A percentile compares a stretch with the other conserved stretches of the same genome.
Conservation (phyloP, 2,329 filamentous ascomycete genomes). For the Blumeriella jaapii region DNA sequence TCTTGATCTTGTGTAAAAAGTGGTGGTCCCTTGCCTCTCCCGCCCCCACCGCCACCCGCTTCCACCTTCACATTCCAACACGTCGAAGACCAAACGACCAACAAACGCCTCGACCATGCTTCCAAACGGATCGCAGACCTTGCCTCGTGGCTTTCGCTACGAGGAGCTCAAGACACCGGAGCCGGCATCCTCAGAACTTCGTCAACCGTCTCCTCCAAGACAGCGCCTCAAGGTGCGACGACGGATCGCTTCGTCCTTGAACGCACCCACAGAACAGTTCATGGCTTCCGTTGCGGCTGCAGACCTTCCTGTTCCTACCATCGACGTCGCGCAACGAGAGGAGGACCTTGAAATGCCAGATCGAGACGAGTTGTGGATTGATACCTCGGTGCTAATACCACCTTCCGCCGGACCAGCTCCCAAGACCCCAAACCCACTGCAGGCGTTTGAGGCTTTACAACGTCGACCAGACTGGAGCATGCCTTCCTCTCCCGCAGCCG, state of each 20-base stretch:
- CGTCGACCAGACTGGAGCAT: constrained; percentile 25
- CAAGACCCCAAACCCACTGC: no score
- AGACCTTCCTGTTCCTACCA: constrained; percentile 52
- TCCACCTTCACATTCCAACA: constrained; percentile 13
- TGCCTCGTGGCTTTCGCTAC: constrained; percentile 26
- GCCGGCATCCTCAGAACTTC: constrained; percentile 13
- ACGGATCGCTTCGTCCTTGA: constrained; percentile 26
- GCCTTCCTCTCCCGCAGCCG: constrained; percentile 12
- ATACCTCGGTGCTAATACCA: constrained; percentile 18
- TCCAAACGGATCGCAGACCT: constrained; percentile 22
- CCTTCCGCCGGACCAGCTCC: constrained; percentile 47
- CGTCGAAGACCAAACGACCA: constrained; percentile 9
- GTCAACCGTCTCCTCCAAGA: constrained; percentile 23
- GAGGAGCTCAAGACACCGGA: constrained; percentile 24
- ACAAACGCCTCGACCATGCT: constrained; percentile 20
- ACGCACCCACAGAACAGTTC: constrained; percentile 51
- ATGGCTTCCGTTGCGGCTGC: constrained; percentile 55
- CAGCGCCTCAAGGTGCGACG: constrained; percentile 24
- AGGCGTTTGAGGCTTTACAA: constrained; percentile 9
- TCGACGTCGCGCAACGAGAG: constrained; percentile 40
- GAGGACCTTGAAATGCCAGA: constrained; percentile 23
- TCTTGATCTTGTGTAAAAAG: not conserved
- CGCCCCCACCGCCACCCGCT: not conserved
- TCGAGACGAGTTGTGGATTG: constrained; percentile 9
- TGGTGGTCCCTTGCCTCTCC: constrained; percentile 5